A percentile compares a stretch with the other conserved stretches of the same genome.
phyloP scores from a whole-genome alignment of 805 yeast genomes.

The Candida andamanensis region DNA sequence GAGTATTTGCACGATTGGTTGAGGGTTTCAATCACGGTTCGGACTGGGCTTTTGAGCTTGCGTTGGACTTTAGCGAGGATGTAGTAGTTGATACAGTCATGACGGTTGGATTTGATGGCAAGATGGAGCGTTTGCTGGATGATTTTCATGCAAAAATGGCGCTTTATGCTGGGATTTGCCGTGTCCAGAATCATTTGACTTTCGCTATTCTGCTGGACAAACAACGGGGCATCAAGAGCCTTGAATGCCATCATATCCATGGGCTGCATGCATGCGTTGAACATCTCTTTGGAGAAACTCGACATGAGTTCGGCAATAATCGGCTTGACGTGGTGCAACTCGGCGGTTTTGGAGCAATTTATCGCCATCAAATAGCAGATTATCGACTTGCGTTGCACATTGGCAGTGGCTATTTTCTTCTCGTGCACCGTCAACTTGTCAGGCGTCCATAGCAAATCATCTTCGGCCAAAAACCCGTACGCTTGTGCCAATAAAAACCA shows the following conservation, averaged over 20 bases:
- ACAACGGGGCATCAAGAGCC: conserved; percentile 33
- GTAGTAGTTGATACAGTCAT: conserved; percentile 61
- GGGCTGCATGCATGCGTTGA: conserved; percentile 56
- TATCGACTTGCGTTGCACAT: conserved; percentile 62
- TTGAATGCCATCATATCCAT: conserved; percentile 59
- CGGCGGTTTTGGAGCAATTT: conserved; percentile 27
- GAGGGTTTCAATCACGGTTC: conserved; percentile 36
- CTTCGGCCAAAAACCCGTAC: conserved; percentile 74
- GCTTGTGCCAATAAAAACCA: conserved; percentile 86
- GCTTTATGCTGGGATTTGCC: conserved; percentile 16
- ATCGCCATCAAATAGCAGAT: conserved; percentile 73
- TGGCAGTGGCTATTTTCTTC: conserved; percentile 55
- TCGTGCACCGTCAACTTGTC: conserved; percentile 68
- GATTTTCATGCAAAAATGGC: conserved; percentile 28
- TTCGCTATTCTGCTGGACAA: conserved; percentile 20
- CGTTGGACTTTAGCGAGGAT: conserved; percentile 53
- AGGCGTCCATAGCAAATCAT: conserved; percentile 87
- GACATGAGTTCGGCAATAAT: conserved; percentile 45
- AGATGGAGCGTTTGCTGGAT: conserved; percentile 41
- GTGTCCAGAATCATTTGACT: conserved; percentile 22
- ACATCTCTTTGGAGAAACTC: conserved; percentile 52
- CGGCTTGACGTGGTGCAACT: conserved; percentile 19
- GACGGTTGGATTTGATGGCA: conserved; percentile 39
- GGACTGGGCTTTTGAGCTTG: conserved; percentile 38
- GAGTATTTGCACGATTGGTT: conserved; percentile 43